phyloP scores from a whole-genome alignment of 805 yeast species.

The Saturnispora silvae region DNA sequence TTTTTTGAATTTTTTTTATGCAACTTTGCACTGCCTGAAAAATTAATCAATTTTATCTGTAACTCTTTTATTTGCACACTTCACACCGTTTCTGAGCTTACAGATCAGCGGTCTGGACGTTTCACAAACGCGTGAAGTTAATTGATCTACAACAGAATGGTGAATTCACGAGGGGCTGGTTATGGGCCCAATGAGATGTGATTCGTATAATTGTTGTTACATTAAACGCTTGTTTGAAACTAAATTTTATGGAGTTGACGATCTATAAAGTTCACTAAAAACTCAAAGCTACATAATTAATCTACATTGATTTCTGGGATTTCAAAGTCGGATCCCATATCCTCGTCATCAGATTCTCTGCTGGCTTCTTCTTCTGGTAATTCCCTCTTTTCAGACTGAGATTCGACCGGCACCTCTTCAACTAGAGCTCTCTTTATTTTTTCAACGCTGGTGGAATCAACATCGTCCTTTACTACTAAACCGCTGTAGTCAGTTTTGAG shows the following conservation, averaged over 20 bases:
- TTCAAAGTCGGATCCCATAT: constrained; percentile 26
- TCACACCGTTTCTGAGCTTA: too few relatives aligned
- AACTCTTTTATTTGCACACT: not conserved
- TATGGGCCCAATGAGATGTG: constrained; percentile 1
- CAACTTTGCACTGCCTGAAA: constrained; percentile 11
- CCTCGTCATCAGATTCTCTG: constrained; percentile 14
- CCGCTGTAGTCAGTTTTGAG: constrained; percentile 8
- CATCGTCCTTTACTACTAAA: constrained; percentile 13
- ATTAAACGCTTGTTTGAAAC: constrained; percentile 4
- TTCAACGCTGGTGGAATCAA: constrained; percentile 5
- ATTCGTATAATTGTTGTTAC: constrained; percentile 6
- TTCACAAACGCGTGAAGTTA: too few relatives aligned
- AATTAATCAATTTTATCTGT: not conserved
- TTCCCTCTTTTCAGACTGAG: not conserved
- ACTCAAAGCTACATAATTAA: constrained; percentile 9
- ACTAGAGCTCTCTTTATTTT: constrained; percentile 4
- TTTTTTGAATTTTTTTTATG: too few relatives aligned
- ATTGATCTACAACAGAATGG: constrained; percentile 2
- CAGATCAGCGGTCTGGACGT: too few relatives aligned
- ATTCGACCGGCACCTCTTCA: constrained; percentile 7
- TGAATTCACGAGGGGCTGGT: not conserved
- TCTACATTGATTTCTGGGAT: constrained; percentile 28
- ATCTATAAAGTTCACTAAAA: constrained; percentile 2
- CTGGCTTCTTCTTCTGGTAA: constrained; percentile 20
- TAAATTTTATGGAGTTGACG: not conserved